phyloP scores from a whole-genome alignment of 495 filamentous ascomycete genomes.

The Hypoxylon cercidicola region DNA sequence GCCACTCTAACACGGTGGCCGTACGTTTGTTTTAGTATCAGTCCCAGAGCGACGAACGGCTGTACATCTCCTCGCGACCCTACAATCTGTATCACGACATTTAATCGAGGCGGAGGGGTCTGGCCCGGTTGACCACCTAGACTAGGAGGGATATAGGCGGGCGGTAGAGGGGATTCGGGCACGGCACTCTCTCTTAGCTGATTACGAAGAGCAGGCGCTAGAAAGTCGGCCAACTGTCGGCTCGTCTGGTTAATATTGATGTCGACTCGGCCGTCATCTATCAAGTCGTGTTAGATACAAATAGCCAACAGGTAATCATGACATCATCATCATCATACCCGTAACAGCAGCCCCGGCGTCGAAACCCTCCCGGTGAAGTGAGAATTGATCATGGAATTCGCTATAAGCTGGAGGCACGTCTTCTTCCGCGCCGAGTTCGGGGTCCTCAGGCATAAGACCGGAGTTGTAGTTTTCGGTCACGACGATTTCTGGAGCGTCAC shows the following conservation, averaged over 20 bases:
- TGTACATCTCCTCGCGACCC: slow-evolving; percentile 84
- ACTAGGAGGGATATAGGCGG: slow-evolving; percentile 70
- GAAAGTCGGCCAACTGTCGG: slow-evolving; percentile 68
- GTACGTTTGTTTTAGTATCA: slow-evolving; percentile 67
- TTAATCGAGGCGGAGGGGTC: slow-evolving; percentile 66
- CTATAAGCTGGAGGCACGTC: slow-evolving; percentile 58
- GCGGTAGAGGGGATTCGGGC: slow-evolving; percentile 52
- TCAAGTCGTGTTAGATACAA: slow-evolving; percentile 9
- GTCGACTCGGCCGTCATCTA: slow-evolving; percentile 75
- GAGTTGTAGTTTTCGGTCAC: slow-evolving; percentile 12
- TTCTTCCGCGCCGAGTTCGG: slow-evolving; percentile 45
- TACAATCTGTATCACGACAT: slow-evolving; percentile 83
- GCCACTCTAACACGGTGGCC: slow-evolving; percentile 82
- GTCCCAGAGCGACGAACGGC: slow-evolving; percentile 76
- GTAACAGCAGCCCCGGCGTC: slow-evolving; percentile 59
- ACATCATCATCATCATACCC: slow-evolving; percentile 38
- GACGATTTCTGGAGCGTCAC: slow-evolving; percentile 32
- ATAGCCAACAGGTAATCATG: neutral
- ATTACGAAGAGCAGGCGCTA: slow-evolving; percentile 70
- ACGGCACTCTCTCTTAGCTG: slow-evolving; percentile 55
- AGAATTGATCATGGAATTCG: slow-evolving; percentile 56
- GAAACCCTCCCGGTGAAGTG: slow-evolving; percentile 60
- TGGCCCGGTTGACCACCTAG: slow-evolving; percentile 68
- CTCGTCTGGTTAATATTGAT: slow-evolving; percentile 78
- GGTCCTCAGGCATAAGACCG: slow-evolving; percentile 40